Base-by-base conservation (phyloP, 148 eudicot species). In the Amaranthus cruentus region DNA sequence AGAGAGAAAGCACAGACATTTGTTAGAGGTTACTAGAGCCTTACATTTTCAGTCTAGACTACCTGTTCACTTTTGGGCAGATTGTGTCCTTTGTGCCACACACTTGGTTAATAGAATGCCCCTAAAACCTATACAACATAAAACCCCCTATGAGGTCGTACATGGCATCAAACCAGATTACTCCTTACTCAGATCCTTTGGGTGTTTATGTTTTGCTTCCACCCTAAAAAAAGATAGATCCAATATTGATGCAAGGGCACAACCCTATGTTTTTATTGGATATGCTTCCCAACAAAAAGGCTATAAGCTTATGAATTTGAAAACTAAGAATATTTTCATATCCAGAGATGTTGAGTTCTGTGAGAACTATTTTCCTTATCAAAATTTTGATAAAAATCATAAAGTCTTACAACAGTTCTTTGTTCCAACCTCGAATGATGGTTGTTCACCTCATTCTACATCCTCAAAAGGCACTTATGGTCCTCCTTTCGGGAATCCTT, bases 11-110 rank as follows among this genome's bases (percentile, higher is more conserved):
- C 38, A 28, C 38, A 28, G 2, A 28, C 38, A 2, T 28, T 28
- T 28, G 38, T 28, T 28, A 28, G 38, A 28, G 0, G 38, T 28
- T 28, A 28, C 38, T 28, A 28, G 2, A 0, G 2, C 38, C 38
- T 28, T 28, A 28, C 38, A 28, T 28, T 28, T 28, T 28, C 60
- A 10, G 10, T 55, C 3, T 18, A 69, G 5, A 69, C 73, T 6
- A 59, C 73, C 7, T 46, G 52, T 21, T 52, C 42, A 63, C 12
- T 38, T 38, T 55, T 52, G 60, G 73, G 59, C 60, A 7, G 62
- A 69, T 52, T 69, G 73, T 15, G 12, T 69, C n/a, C 58, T 69
- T 2, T 21, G 43, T 2, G 46, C 73, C 58, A 69, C 73, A 18
- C 42, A 49, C 13, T 15, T 54, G 2, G 38, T 69, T 38, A 54